Evolutionary conservation across 2,329 filamentous ascomycete genomes (phyloP).

Genomic region (Fusarium chaquense): DNA sequence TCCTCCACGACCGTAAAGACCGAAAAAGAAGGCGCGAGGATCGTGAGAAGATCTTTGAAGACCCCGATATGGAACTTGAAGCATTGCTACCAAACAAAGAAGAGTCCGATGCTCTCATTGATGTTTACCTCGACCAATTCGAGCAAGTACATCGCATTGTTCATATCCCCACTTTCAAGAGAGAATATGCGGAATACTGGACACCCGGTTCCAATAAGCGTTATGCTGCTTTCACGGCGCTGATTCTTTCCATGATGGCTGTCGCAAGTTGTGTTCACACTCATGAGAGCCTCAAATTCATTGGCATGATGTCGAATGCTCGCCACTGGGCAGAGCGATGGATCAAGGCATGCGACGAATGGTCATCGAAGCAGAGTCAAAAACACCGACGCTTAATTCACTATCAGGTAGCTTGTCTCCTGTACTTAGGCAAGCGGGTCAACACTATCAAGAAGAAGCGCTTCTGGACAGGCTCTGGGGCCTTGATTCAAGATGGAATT

Average conservation of each 20-base stretch:
- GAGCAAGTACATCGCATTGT: constrained; percentile 69
- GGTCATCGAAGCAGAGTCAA: constrained; percentile 68
- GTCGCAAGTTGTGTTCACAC: constrained; percentile 69
- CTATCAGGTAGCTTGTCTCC: constrained; percentile 69
- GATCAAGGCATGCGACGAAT: constrained; percentile 67
- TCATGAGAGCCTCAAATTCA: constrained; percentile 65
- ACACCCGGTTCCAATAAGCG: constrained; percentile 57
- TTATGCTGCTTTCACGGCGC: constrained; percentile 66
- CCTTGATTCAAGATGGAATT: constrained; percentile 68
- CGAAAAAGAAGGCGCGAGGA: constrained; percentile 65
- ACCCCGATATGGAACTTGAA: constrained; percentile 64
- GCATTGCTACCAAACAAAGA: constrained; percentile 61
- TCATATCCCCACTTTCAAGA: constrained; percentile 69
- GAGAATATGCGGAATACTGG: constrained; percentile 69
- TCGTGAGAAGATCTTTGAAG: constrained; percentile 62
- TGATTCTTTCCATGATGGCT: constrained; percentile 70
- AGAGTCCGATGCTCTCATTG: constrained; percentile 62
- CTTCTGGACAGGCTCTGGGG: constrained; percentile 69
- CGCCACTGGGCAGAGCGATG: constrained; percentile 67
- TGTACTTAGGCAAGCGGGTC: constrained; percentile 71
- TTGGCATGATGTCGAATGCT: constrained; percentile 69
- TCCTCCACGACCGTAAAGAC: constrained; percentile 67
- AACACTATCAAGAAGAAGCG: constrained; percentile 75
- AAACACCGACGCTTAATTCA: constrained; percentile 71
- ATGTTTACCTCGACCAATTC: constrained; percentile 66